Evolutionary conservation across 2,329 filamentous ascomycete genomes (phyloP), one percentile per base, ranked within the genome.

Genomic region (Pyricularia sp.): DNA sequence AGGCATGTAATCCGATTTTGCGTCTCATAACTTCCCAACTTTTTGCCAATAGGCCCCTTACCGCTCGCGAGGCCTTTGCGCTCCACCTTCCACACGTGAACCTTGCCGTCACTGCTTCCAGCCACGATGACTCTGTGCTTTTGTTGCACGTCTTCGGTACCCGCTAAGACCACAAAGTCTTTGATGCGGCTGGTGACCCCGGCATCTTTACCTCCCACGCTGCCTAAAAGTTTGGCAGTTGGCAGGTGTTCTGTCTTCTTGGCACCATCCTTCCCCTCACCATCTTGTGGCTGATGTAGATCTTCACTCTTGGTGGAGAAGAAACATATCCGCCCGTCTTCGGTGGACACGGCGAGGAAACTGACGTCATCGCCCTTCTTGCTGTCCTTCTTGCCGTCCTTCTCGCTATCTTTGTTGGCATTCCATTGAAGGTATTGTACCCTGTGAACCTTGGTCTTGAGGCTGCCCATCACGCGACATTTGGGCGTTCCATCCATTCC

Each of bases 1-100:
- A 97, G 73, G 73, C 94, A 97, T 49, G 93, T 97, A 69, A 97
- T 92, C 65, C 94, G 82, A 73, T 93, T 93, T 60, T 88, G 87
- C 26, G 93, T 96, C 75, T 93, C 88, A 71, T 94, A 94, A 35
- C 84, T 86, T 19, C 88, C 91, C 60, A 96, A 73, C 65, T 96
- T 73, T 68, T 77, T 82, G 33, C 90, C 92, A 57, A 57, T 57
- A 16, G 53, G 8, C 9, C 53, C 53, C 53, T 57, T 57, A 22
- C n/a, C 22, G 53, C 22, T 57, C 22, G 26, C 53, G 53, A 57
- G 53, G 5, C 22, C 22, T 6, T 57, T 57, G 9, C 10, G 53
- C 53, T 26, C 53, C 26, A 90, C 70, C 67, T 77, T 82, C 89
- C 93, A 97, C 19, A 96, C 71, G 63, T 91, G 84, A n/a, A 97